These are phyloP conservation scores for Neocatenulostroma microsporum DNA, from an alignment of 2,329 filamentous ascomycete genomes.

Conservation along the genomic window DNA sequence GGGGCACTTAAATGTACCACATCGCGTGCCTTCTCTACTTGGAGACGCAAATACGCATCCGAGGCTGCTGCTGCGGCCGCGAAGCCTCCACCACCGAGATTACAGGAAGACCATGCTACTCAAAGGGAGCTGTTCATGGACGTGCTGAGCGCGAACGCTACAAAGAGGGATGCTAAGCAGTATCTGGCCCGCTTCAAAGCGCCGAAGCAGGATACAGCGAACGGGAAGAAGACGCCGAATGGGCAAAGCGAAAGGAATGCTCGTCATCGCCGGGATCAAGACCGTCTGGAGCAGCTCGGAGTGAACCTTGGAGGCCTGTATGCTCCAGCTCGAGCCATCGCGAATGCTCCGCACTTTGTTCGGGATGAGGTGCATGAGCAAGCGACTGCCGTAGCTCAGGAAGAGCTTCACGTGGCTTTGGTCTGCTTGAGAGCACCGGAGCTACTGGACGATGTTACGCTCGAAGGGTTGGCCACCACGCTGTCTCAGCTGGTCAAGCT, in stretches of 20 bases:
- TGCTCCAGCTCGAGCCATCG: slow-evolving; percentile 49
- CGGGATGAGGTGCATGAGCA: slow-evolving; percentile 36
- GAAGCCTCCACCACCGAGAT: neutral
- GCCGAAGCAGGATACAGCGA: slow-evolving; percentile 32
- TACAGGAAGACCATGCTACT: slow-evolving; percentile 17
- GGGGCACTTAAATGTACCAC: slow-evolving; percentile 23
- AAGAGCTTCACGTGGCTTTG: slow-evolving; percentile 68
- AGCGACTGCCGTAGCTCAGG: slow-evolving; percentile 24
- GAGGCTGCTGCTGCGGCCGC: slow-evolving; percentile 6
- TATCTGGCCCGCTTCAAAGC: slow-evolving; percentile 81
- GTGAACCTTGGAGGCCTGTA: slow-evolving; percentile 58
- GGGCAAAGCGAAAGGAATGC: slow-evolving; percentile 17
- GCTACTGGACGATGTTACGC: slow-evolving; percentile 56
- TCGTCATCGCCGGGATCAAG: slow-evolving; percentile 17
- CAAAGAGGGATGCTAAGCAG: slow-evolving; percentile 83
- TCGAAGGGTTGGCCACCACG: slow-evolving; percentile 73
- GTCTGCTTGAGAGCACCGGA: slow-evolving; percentile 76
- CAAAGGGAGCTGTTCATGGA: slow-evolving; percentile 68
- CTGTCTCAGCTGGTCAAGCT: slow-evolving; percentile 74
- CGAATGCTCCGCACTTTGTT: slow-evolving; percentile 53
- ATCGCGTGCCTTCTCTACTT: slow-evolving; percentile 3
- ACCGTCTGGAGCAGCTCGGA: slow-evolving; percentile 36
- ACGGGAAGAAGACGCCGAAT: slow-evolving; percentile 19
- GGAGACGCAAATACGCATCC: slow-evolving; percentile 2
- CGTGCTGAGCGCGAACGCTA: slow-evolving; percentile 81